phyloP scores from a whole-genome alignment of 208 protist genomes.

The Kentomonas sorsogonicus region DNA sequence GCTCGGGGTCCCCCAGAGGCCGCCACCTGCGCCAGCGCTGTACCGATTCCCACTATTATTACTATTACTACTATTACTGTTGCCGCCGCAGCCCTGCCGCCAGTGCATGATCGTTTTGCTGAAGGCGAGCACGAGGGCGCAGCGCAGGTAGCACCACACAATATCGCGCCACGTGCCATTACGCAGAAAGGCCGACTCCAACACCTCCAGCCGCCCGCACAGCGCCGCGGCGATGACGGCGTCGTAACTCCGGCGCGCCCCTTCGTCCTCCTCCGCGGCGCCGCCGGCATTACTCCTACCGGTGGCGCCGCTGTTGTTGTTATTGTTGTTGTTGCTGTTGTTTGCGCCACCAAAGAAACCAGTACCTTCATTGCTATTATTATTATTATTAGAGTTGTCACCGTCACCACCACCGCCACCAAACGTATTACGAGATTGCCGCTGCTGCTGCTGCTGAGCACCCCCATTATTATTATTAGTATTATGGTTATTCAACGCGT shows the following conservation, averaged over 20 bases:
- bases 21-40: no score
- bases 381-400: no score
- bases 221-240: conserved; percentile 67
- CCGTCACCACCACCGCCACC: no score
- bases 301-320: neutral
- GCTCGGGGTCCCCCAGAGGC: no score
- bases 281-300: neutral
- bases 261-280: conserved; percentile 1
- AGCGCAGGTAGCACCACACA: conserved; percentile 72
- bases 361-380: no score
- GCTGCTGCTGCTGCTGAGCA: no score
- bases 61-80: no score
- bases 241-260: conserved; percentile 19
- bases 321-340: conserved; percentile 15
- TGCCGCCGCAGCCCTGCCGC: conserved; percentile 13
- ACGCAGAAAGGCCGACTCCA: conserved; percentile 53
- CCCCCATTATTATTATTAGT: no score
- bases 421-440: no score
- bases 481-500: no score
- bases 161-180: conserved; percentile 56
- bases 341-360: conserved; percentile 1
- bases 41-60: no score
- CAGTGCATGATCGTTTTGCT: conserved; percentile 55
- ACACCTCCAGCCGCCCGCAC: conserved; percentile 60
- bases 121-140: conserved; percentile 61